Base-by-base conservation (phyloP, 2,329 filamentous ascomycete species). In the Ambrosiella xylebori region DNA sequence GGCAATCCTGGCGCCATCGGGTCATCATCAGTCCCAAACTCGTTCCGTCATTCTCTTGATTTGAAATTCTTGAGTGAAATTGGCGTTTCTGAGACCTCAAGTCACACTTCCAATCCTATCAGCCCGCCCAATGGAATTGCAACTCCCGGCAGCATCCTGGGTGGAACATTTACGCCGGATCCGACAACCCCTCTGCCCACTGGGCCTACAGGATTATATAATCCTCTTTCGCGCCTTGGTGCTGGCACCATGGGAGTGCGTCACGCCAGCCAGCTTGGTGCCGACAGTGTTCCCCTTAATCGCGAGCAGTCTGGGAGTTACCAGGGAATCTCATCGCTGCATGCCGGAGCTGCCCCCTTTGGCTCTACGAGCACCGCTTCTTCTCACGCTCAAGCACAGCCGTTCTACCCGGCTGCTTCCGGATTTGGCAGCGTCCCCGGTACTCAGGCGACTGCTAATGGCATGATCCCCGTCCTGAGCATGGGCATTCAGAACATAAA, bases 331-430 rank as follows among this genome's bases (percentile, higher is more conserved):
- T 60, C 55, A 9, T 19, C 53, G 63, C 76, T 96, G 41, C 90
- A 96, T 65, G 85, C 84, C 52, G 90, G 78, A 67, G 87, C 88
- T 57, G 75, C 85, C 51, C 78, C 88, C 0, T 96, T 95, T 67
- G 87, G 86, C 7, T 84, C 87, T 9, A 71, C 78, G 58, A 65
- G 66, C 56, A 65, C 68, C 17, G 8, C 19, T 7, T 15, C 19
- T 11, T 7, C 50, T 11, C 41, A 44, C 8, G 44, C 35, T 7
- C 55, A 57, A 8, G 63, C 65, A 6, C 64, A 61, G 67, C 69
- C 61, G 13, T 70, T 68, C 61, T 71, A 68, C 60, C 64, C 67
- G 6, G 17, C 38, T 5, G 41, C 62, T 27, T 67, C 65, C 36
- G 65, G 64, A 38, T 70, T 61, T 35, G 58, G 65, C 52, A 63